Conservation (phyloP, 2,329 filamentous ascomycete species). For the Fusarium euwallaceae region DNA sequence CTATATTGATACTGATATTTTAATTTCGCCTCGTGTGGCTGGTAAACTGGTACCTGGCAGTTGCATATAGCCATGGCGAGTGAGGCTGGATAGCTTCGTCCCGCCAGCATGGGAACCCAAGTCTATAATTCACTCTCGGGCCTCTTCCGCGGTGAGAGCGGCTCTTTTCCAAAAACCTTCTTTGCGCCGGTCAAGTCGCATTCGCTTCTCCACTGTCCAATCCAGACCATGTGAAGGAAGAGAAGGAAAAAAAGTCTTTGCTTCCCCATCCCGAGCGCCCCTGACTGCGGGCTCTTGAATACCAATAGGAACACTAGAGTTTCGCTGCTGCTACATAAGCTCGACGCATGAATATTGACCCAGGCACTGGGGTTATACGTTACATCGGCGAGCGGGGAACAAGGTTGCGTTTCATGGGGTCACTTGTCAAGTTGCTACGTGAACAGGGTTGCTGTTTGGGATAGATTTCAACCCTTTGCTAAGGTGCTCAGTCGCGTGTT, state of each 20-base stretch:
- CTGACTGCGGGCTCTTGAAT: neutral
- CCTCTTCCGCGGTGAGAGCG: neutral
- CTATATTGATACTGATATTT: neutral
- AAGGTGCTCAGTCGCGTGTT: conserved; percentile 12
- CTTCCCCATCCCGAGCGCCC: neutral
- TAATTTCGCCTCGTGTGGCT: neutral
- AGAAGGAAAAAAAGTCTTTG: neutral
- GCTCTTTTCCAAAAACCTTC: neutral
- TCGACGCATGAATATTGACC: conserved; percentile 5
- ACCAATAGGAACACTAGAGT: neutral
- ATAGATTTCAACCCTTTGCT: conserved; percentile 5
- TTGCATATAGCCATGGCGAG: neutral
- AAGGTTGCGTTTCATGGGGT: neutral
- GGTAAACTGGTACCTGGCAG: neutral
- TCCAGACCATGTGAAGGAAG: neutral
- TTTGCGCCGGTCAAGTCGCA: neutral
- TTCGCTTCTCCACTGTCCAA: neutral
- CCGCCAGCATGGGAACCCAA: neutral
- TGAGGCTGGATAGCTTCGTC: neutral
- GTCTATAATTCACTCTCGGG: neutral
- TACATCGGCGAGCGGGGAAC: neutral
- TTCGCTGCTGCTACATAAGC: neutral
- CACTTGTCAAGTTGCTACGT: conserved; percentile 31
- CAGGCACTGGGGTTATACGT: neutral
- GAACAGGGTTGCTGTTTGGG: conserved; percentile 18